phyloP scores from a whole-genome alignment of 2,329 filamentous ascomycete genomes.

The Ophiostoma quercus region DNA sequence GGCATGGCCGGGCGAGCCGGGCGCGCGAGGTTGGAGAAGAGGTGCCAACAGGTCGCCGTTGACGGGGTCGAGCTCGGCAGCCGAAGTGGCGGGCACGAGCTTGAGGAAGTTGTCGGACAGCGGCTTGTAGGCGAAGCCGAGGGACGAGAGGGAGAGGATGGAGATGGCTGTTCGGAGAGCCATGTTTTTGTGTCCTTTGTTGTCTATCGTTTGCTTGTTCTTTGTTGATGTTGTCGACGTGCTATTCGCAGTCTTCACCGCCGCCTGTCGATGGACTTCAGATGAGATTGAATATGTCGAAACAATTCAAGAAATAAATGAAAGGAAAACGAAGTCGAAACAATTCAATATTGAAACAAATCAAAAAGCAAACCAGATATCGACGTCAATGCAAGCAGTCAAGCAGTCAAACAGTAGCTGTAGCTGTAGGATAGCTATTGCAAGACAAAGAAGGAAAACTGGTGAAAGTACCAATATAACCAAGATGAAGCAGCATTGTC shows the following conservation, averaged over 20 bases:
- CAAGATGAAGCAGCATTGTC: background rate
- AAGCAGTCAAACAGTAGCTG: background rate
- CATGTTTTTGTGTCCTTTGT: background rate
- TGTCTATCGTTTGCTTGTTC: background rate
- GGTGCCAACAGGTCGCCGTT: conserved; percentile 66
- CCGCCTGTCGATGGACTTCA: background rate
- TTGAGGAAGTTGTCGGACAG: conserved; percentile 63
- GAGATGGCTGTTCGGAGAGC: conserved; percentile 25
- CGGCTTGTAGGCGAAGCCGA: conserved; percentile 35
- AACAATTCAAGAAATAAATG: background rate
- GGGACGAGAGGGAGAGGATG: conserved; percentile 29
- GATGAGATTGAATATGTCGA: background rate
- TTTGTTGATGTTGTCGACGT: background rate
- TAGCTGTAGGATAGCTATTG: background rate
- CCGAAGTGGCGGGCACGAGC: conserved; percentile 53
- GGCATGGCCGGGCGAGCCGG: conserved; percentile 63
- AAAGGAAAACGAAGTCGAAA: background rate
- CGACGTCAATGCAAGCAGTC: background rate
- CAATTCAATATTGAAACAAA: background rate
- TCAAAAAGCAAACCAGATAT: background rate
- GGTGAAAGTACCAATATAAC: conserved; percentile 1
- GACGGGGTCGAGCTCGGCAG: conserved; percentile 62
- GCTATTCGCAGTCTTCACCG: background rate
- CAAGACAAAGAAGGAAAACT: background rate
- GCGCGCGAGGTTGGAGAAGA: conserved; percentile 67